Percentiles rank a stretch among this genome's conserved stretches.
Conservation (phyloP, 73 alveolate genomes). For the Paramecium biaurelia region DNA sequence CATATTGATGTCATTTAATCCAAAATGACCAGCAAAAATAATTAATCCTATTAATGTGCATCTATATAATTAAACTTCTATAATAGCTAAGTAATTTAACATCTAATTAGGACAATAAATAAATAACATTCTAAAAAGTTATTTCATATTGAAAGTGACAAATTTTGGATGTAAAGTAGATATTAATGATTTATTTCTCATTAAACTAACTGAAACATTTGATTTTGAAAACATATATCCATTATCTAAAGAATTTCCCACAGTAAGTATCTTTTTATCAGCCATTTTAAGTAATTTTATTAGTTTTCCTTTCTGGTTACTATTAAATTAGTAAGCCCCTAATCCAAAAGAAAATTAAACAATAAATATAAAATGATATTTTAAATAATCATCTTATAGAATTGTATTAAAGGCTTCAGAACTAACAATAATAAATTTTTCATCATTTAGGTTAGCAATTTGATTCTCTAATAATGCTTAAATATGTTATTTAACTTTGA, state of each 20-base stretch:
- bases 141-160: neutral
- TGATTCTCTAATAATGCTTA: neutral
- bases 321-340: neutral
- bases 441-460: neutral
- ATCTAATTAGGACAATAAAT: neutral
- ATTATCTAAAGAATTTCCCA: neutral
- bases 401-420: neutral
- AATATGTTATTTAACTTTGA: neutral
- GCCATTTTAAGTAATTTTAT: neutral
- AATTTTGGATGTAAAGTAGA: neutral
- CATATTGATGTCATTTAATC: neutral
- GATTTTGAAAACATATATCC: neutral
- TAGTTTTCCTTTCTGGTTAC: neutral
- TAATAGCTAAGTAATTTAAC: neutral
- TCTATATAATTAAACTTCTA: neutral
- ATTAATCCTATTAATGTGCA: neutral
- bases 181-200: neutral
- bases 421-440: neutral
- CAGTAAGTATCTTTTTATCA: neutral
- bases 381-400: neutral
- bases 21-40: neutral
- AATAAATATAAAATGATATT: neutral
- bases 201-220: neutral
- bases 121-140: neutral
- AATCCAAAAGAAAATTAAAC: constrained; percentile 7